Evolutionary conservation across 129 eudicot species (phyloP).

Genomic region (carrot (Daucus carota)): DNA sequence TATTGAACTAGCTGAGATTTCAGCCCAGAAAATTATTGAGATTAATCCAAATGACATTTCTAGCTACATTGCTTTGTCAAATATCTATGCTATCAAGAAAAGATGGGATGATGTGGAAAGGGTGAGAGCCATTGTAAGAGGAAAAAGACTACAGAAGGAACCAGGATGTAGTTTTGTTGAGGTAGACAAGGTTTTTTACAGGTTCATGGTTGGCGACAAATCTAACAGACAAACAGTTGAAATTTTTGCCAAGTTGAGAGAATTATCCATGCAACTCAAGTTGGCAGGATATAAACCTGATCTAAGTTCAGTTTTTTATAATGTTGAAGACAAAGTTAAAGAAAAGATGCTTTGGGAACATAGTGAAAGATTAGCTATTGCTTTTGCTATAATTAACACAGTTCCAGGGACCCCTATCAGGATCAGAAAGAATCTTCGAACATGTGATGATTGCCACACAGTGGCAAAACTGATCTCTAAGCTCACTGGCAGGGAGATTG

Average conservation of each 20-base stretch:
- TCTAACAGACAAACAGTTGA: slow-evolving; percentile 7
- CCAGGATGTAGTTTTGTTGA: slow-evolving; percentile 33
- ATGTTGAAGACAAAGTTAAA: slow-evolving; percentile 19
- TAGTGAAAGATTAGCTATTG: slow-evolving; percentile 13
- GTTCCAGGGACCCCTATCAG: slow-evolving; percentile 12
- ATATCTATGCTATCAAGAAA: slow-evolving; percentile 14
- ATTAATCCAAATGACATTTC: slow-evolving; percentile 30
- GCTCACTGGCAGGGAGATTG: slow-evolving; percentile 10
- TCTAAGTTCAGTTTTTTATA: slow-evolving; percentile 21
- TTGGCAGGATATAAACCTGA: slow-evolving; percentile 16
- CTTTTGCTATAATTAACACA: slow-evolving; percentile 13
- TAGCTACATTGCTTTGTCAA: slow-evolving; percentile 24
- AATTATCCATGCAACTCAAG: slow-evolving; percentile 9
- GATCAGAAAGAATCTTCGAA: slow-evolving; percentile 14
- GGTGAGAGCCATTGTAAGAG: slow-evolving; percentile 28
- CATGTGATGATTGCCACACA: slow-evolving; percentile 17
- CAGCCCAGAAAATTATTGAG: slow-evolving; percentile 28
- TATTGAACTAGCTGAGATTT: slow-evolving; percentile 36
- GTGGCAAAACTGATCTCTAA: slow-evolving; percentile 11
- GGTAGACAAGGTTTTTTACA: slow-evolving; percentile 18
- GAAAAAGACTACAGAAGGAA: slow-evolving; percentile 25
- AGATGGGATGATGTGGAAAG: slow-evolving; percentile 29
- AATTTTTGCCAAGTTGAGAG: slow-evolving; percentile 4
- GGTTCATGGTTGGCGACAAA: slow-evolving; percentile 20
- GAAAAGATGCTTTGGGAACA: slow-evolving; percentile 25